A percentile compares a stretch with the other conserved stretches of the same genome.
Conservation (phyloP, 148 eudicot genomes). For the Linanthus parryae region DNA sequence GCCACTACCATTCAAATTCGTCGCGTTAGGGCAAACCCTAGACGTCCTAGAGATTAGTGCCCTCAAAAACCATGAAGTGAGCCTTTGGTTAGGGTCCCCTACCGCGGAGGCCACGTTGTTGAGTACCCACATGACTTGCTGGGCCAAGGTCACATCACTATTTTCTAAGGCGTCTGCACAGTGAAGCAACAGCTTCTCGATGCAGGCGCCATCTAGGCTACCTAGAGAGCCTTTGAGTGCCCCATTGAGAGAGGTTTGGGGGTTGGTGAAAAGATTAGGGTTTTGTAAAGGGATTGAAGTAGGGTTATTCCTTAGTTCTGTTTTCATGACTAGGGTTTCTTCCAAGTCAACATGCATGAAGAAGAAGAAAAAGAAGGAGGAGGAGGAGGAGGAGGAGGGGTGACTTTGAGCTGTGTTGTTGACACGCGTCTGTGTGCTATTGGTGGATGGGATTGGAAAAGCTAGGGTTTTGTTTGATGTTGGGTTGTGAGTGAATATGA, state of each 20-base stretch:
- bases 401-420: no score
- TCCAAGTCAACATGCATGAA: no score
- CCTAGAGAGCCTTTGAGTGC: constrained; percentile 29
- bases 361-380: constrained; percentile 16
- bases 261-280: constrained; percentile 15
- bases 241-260: constrained; percentile 27
- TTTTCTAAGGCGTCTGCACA: constrained; percentile 40
- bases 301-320: constrained; percentile 24
- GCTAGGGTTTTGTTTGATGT: no score
- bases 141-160: constrained; percentile 38
- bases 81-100: constrained; percentile 46
- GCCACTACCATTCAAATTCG: constrained; percentile 13
- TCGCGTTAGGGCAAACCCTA: constrained; percentile 30
- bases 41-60: constrained; percentile 35
- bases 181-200: constrained; percentile 40
- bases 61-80: constrained; percentile 36
- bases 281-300: constrained; percentile 19
- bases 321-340: constrained; percentile 21
- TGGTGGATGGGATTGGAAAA: no score
- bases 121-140: constrained; percentile 54
- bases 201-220: constrained; percentile 39
- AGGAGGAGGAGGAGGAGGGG: no score
- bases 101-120: constrained; percentile 38
- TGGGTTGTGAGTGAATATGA: no score
- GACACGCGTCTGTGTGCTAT: no score